These are phyloP conservation scores for Pseudogymnoascus sp. DNA, from an alignment of 2,329 filamentous ascomycete genomes.

Conservation along the genomic window DNA sequence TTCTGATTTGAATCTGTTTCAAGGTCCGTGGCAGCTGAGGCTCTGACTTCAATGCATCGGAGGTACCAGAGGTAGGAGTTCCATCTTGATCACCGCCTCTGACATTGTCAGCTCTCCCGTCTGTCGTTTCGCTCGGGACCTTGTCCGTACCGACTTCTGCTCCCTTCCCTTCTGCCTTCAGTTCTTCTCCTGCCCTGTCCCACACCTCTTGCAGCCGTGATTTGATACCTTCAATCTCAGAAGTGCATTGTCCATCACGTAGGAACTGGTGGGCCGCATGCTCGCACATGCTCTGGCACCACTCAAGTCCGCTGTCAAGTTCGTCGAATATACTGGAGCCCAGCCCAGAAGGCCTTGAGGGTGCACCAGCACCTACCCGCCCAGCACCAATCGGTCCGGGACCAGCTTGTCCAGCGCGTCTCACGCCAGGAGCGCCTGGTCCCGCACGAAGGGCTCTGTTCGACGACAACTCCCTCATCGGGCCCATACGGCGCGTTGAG, in stretches of 20 bases:
- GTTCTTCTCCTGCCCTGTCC: conserved; percentile 26
- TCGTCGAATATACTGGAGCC: conserved; percentile 55
- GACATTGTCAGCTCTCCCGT: conserved; percentile 3
- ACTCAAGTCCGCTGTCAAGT: conserved; percentile 71
- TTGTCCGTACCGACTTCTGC: neutral
- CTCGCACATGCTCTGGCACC: conserved; percentile 74
- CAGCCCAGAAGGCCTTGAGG: neutral
- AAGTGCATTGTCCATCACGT: conserved; percentile 76
- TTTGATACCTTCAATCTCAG: conserved; percentile 65
- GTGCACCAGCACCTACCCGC: neutral
- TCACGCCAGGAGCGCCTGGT: neutral
- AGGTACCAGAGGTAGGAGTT: neutral
- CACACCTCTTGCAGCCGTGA: conserved; percentile 57
- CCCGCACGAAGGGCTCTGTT: neutral
- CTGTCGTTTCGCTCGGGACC: neutral
- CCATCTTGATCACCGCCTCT: conserved; percentile 2
- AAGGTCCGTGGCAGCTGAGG: neutral
- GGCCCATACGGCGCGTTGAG: conserved; percentile 34
- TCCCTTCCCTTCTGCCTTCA: neutral
- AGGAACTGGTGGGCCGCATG: conserved; percentile 82
- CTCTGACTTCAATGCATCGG: neutral
- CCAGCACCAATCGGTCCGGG: neutral
- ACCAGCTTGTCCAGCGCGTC: neutral
- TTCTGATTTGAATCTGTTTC: conserved; percentile 6
- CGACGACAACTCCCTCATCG: conserved; percentile 18